Evolutionary conservation across 495 filamentous ascomycete species (phyloP).

Genomic region (Penicillium maclennaniae): DNA sequence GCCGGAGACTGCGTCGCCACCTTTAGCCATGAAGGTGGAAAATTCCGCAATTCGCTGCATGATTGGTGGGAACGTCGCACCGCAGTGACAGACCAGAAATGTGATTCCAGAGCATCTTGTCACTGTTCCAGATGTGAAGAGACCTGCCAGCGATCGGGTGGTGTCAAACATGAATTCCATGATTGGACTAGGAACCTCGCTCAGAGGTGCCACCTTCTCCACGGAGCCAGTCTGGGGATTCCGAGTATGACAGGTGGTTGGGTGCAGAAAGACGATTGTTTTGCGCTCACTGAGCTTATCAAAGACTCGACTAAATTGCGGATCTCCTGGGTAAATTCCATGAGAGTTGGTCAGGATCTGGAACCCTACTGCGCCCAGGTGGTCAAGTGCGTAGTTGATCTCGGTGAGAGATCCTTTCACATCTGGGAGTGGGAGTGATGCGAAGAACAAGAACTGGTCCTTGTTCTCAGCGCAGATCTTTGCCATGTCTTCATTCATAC

Average conservation of each 20-base stretch:
- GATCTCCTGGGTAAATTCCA: conserved; percentile 50
- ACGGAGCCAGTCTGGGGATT: conserved; percentile 4
- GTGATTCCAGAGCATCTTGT: conserved; percentile 39
- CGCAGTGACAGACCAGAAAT: conserved; percentile 48
- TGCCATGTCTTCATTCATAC: conserved; percentile 38
- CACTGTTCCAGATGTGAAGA: conserved; percentile 47
- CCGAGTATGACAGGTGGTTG: conserved; percentile 34
- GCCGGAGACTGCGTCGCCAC: conserved; percentile 6
- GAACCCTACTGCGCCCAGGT: conserved; percentile 45
- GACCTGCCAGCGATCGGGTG: conserved; percentile 43
- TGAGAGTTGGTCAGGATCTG: conserved; percentile 45
- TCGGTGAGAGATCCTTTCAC: conserved; percentile 39
- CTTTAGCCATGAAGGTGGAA: conserved; percentile 11
- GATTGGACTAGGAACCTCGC: conserved; percentile 43
- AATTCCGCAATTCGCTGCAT: conserved; percentile 40
- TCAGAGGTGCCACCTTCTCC: conserved; percentile 17
- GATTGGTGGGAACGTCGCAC: conserved; percentile 44
- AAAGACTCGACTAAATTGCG: conserved; percentile 38
- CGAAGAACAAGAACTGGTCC: conserved; percentile 45
- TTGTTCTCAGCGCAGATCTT: conserved; percentile 34
- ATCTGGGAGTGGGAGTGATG: conserved; percentile 48
- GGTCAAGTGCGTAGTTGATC: conserved; percentile 37
- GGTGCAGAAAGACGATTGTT: conserved; percentile 50
- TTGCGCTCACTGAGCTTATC: conserved; percentile 30
- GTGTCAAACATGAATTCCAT: conserved; percentile 58